Percentiles rank a stretch among this genome's conserved stretches.
phyloP scores from a whole-genome alignment of 495 filamentous ascomycete species.

The Haplographium delicatum region DNA sequence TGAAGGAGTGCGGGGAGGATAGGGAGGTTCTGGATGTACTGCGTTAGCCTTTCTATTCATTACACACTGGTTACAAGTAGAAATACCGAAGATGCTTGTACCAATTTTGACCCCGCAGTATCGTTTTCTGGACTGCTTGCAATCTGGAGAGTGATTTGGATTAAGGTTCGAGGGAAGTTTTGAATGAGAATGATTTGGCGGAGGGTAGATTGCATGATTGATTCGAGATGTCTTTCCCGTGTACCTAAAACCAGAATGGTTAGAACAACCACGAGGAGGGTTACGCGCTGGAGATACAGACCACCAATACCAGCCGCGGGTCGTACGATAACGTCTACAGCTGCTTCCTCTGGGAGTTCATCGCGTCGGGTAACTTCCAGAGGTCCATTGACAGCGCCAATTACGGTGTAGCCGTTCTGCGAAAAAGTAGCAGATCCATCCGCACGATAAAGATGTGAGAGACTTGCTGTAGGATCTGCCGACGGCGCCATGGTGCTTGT shows the following conservation, averaged over 20 bases:
- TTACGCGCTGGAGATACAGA: constrained; percentile 35
- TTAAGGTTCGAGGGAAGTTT: constrained; percentile 61
- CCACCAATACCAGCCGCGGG: constrained; percentile 81
- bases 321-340: constrained; percentile 83
- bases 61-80: neutral
- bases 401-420: constrained; percentile 70
- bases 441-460: constrained; percentile 61
- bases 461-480: constrained; percentile 39
- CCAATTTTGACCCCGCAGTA: constrained; percentile 43
- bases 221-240: constrained; percentile 68
- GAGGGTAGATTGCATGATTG: constrained; percentile 60
- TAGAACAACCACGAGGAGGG: constrained; percentile 32
- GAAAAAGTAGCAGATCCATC: constrained; percentile 88
- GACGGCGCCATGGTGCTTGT: constrained; percentile 35
- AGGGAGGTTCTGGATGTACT: constrained; percentile 55
- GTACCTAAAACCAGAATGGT: constrained; percentile 46
- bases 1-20: constrained; percentile 73
- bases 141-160: constrained; percentile 64
- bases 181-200: constrained; percentile 63
- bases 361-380: constrained; percentile 84
- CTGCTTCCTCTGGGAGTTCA: constrained; percentile 83
- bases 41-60: constrained; percentile 6
- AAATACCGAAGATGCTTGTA: constrained; percentile 45
- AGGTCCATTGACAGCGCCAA: constrained; percentile 87
- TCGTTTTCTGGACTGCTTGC: constrained; percentile 50